phyloP scores from a whole-genome alignment of 2,329 filamentous ascomycete species.

The Fusarium paranaense region DNA sequence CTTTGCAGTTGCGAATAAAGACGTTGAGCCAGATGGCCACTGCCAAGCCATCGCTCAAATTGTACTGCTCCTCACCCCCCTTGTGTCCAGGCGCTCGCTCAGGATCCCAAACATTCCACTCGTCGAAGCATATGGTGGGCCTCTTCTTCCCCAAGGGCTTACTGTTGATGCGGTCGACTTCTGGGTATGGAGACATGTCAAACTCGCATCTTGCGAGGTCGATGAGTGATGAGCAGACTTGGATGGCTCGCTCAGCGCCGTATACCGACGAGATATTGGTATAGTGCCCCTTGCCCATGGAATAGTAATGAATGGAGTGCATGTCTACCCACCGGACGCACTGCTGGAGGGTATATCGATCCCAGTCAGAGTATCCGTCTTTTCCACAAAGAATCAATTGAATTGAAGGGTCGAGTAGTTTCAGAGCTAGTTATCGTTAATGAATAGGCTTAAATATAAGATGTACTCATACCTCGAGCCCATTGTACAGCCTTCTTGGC shows the following conservation, averaged over 20 bases:
- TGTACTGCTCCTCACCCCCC: not conserved
- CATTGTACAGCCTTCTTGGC: not conserved
- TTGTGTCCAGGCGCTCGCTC: not conserved
- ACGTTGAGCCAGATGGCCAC: not conserved
- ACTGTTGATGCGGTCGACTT: not conserved
- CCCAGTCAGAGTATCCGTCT: not conserved
- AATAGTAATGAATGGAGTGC: not conserved
- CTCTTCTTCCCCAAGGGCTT: not conserved
- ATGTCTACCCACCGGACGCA: not conserved
- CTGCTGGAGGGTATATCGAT: not conserved
- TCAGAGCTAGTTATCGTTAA: not conserved
- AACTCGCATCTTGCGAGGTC: not conserved
- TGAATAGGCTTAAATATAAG: not conserved
- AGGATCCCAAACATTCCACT: not conserved
- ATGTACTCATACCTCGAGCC: not conserved
- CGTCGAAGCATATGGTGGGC: not conserved
- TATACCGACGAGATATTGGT: not conserved
- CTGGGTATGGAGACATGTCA: not conserved
- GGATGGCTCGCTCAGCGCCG: not conserved
- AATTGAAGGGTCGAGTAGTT: not conserved
- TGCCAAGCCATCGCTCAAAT: not conserved
- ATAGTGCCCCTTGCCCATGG: not conserved
- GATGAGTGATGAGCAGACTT: not conserved
- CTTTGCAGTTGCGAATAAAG: not conserved
- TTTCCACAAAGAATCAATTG: not conserved